Conservation (phyloP, 495 filamentous ascomycete genomes). For the Annulohypoxylon moriforme region DNA sequence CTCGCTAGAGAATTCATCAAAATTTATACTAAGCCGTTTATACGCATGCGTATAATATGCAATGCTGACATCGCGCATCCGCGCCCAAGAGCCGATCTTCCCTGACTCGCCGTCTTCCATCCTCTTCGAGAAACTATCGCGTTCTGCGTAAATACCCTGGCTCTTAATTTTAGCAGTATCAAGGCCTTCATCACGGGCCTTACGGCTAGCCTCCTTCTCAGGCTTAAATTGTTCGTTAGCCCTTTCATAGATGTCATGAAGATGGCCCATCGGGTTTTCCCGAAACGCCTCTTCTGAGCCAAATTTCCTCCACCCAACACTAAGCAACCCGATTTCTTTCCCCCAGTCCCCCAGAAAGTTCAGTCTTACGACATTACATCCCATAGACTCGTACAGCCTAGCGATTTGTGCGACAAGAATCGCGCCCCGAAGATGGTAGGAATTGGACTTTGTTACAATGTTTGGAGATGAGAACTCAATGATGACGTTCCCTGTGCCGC, state of each 20-base stretch:
- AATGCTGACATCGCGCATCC: neutral
- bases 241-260: slow-evolving; percentile 1
- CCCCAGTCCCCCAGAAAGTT: slow-evolving; percentile 11
- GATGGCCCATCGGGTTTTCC: neutral
- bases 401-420: neutral
- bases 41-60: slow-evolving; percentile 2
- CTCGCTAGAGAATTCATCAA: slow-evolving; percentile 9
- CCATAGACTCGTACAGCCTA: neutral
- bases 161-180: slow-evolving; percentile 4
- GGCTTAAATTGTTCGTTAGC: slow-evolving; percentile 8
- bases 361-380: slow-evolving; percentile 5
- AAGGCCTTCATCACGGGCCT: slow-evolving; percentile 7
- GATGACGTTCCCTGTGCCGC: neutral
- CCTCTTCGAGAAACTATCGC: slow-evolving; percentile 10
- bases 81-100: slow-evolving; percentile 4
- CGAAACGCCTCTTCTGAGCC: slow-evolving; percentile 6
- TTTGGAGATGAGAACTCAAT: slow-evolving; percentile 9
- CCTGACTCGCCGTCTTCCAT: slow-evolving; percentile 9
- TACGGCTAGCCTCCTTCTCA: slow-evolving; percentile 6
- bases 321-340: slow-evolving; percentile 1
- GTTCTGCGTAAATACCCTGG: neutral
- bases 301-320: slow-evolving; percentile 11
- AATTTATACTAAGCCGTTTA: neutral
- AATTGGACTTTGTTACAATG: slow-evolving; percentile 1
- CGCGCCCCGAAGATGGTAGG: slow-evolving; percentile 2